A percentile compares a stretch with the other conserved stretches of the same genome.
phyloP scores from a whole-genome alignment of 805 yeast species.

The Isabelozyma gotoi region DNA sequence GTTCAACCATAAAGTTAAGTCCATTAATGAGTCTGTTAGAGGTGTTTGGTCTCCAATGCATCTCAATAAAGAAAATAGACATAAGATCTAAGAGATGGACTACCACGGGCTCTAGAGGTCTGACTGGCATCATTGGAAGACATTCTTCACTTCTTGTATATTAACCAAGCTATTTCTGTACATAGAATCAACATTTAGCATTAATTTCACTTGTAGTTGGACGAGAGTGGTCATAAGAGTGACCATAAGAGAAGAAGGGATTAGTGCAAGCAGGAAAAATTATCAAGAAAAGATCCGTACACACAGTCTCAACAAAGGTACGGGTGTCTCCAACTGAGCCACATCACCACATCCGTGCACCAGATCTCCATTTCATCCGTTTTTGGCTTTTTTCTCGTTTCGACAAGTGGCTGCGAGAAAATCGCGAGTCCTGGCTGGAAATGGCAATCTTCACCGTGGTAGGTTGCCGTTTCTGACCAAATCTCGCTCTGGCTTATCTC shows the following conservation, averaged over 20 bases:
- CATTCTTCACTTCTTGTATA: not conserved
- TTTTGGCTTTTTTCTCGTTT: no score
- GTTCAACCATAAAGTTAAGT: constrained; percentile 71
- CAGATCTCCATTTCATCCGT: not conserved
- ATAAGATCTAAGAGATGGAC: constrained; percentile 28
- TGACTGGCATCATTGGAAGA: no score
- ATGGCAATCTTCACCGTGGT: not conserved
- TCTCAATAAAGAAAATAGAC: constrained; percentile 45
- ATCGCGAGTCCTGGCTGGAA: not conserved
- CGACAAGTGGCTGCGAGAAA: not conserved
- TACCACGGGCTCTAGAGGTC: no score
- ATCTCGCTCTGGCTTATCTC: constrained; percentile 1
- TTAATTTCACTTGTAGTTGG: no score
- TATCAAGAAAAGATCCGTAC: no score
- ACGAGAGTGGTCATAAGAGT: no score
- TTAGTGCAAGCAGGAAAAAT: no score
- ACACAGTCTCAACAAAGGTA: no score
- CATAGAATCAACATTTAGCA: not conserved
- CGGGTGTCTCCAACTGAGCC: no score
- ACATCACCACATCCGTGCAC: not conserved
- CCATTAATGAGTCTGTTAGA: constrained; percentile 80
- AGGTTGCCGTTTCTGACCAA: not conserved
- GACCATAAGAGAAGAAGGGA: no score
- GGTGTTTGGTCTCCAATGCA: constrained; percentile 99
- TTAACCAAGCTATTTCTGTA: not conserved